A percentile compares a stretch with the other conserved stretches of the same genome.
Evolutionary conservation across 352 stramenopile species (phyloP).

Genomic region (Pythium guiyangense): DNA sequence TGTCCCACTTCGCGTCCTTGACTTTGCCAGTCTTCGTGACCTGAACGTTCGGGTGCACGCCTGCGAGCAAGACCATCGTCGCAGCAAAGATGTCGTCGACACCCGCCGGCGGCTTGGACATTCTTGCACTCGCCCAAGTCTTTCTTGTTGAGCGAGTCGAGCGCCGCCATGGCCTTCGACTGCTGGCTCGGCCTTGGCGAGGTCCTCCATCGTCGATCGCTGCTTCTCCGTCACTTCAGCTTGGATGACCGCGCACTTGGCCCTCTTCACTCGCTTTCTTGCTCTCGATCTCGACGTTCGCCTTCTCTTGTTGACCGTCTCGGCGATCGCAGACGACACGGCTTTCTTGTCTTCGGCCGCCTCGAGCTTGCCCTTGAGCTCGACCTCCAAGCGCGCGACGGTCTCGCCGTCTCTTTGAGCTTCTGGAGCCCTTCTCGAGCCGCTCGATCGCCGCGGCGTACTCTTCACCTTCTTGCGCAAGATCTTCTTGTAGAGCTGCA

Average conservation of each 20-base stretch:
- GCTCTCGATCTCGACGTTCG: conserved; percentile 93
- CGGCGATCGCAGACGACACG: conserved; percentile 91
- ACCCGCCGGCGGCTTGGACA: conserved; percentile 92
- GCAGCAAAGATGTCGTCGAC: conserved; percentile 94
- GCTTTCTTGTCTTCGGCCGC: conserved; percentile 95
- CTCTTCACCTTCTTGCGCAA: conserved; percentile 89
- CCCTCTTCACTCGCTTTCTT: conserved; percentile 91
- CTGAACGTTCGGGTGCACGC: conserved; percentile 92
- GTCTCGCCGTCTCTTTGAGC: conserved; percentile 92
- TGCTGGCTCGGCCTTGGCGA: conserved; percentile 93
- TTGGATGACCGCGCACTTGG: conserved; percentile 93
- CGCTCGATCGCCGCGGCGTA: conserved; percentile 88
- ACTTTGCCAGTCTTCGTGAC: conserved; percentile 94
- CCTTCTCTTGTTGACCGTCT: conserved; percentile 95
- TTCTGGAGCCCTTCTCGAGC: conserved; percentile 91
- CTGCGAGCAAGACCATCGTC: conserved; percentile 92
- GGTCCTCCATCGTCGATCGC: conserved; percentile 81
- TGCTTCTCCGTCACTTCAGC: conserved; percentile 93
- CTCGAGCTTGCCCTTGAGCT: conserved; percentile 94
- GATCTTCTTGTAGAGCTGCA: conserved; percentile 94
- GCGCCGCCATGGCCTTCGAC: conserved; percentile 95
- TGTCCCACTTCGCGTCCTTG: conserved; percentile 95
- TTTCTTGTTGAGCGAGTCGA: conserved; percentile 96
- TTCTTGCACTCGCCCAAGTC: conserved; percentile 95
- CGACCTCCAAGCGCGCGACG: conserved; percentile 90